Evolutionary conservation across 495 filamentous ascomycete genomes (phyloP), one percentile per base, ranked within the genome.

Genomic region (Coniosporium apollinis): DNA sequence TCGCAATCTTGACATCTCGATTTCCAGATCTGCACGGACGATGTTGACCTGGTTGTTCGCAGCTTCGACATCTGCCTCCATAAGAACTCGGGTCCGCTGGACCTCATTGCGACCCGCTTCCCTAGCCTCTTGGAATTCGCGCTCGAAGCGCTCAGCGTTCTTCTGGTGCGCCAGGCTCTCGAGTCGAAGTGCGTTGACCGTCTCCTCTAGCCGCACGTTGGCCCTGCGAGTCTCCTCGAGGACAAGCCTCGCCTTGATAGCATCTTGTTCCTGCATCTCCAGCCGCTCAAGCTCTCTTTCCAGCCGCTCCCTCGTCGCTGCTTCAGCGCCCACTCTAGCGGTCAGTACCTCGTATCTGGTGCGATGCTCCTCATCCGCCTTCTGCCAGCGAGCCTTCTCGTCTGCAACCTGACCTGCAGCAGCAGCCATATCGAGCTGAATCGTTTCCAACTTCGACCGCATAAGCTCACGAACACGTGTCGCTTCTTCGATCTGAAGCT

Each of bases 21-120:
- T 67, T 45, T 92, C 84, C 8, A 86, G 66, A 42, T 84, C 72
- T 19, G 72, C 72, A 33, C 81, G 74, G 2, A 85, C 72, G 39
- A 76, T 67, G 47, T 91, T 81, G 50, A 83, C 75, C 50, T 92
- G 72, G 46, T 78, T 74, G 45, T 82, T 87, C 20, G 84, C 76
- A 32, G 70, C 65, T 25, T 91, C 79, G 21, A 92, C 55, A 41
- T 96, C 82, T 5, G 69, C 64, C 48, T 91, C 74, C 66, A 91
- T 60, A n/a, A 79, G 67, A 20, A 71, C 67, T 36, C 79, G 74
- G 6, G 74, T 79, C 26, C 82, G 76, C 46, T 86, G 72, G 35
- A 84, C 69, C 48, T 96, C 87, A 9, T 70, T 61, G 19, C 71
- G 73, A 25, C 67, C 80, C 18, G 72, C 71, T 43, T 87, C 80